These are phyloP conservation scores for Pichia sp. DNA, from an alignment of 1,139 yeast genomes.

Conservation along the genomic window DNA sequence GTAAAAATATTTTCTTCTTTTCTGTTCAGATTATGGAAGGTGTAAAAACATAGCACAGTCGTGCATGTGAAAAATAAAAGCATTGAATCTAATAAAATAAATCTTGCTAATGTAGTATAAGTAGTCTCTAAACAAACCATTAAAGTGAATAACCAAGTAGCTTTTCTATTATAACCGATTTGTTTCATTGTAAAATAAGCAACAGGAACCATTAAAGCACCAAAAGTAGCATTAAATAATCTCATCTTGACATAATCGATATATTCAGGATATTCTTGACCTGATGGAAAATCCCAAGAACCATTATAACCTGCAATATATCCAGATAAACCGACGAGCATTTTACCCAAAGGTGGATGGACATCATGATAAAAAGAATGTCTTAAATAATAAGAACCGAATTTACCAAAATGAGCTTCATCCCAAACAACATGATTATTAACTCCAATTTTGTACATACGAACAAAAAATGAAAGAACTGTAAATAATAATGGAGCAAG, in stretches of 20 bases:
- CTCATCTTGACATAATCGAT: constrained; percentile 90
- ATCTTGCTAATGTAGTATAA: constrained; percentile 83
- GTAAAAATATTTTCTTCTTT: constrained; percentile 46
- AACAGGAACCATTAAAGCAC: constrained; percentile 84
- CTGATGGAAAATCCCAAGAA: constrained; percentile 90
- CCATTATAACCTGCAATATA: constrained; percentile 94
- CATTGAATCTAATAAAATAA: constrained; percentile 94
- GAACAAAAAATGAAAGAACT: constrained; percentile 40
- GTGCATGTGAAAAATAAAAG: constrained; percentile 85
- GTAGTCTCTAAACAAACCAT: constrained; percentile 85
- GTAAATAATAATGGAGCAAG: constrained; percentile 43
- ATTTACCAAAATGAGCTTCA: constrained; percentile 82
- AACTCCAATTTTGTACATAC: constrained; percentile 47
- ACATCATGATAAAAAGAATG: constrained; percentile 96
- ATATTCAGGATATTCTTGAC: constrained; percentile 77
- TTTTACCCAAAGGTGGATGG: constrained; percentile 97
- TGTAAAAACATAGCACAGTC: constrained; percentile 68
- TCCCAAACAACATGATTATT: constrained; percentile 57
- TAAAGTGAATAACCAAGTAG: constrained; percentile 83
- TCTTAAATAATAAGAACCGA: constrained; percentile 87
- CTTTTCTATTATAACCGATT: constrained; percentile 70
- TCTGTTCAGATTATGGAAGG: constrained; percentile 70
- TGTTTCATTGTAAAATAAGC: constrained; percentile 91
- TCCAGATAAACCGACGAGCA: constrained; percentile 94
- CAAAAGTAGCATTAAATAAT: constrained; percentile 84